A percentile compares a stretch with the other conserved stretches of the same genome.
Conservation (phyloP, 371 early-diverging fungal species). For the Dinochytrium kinnereticum region DNA sequence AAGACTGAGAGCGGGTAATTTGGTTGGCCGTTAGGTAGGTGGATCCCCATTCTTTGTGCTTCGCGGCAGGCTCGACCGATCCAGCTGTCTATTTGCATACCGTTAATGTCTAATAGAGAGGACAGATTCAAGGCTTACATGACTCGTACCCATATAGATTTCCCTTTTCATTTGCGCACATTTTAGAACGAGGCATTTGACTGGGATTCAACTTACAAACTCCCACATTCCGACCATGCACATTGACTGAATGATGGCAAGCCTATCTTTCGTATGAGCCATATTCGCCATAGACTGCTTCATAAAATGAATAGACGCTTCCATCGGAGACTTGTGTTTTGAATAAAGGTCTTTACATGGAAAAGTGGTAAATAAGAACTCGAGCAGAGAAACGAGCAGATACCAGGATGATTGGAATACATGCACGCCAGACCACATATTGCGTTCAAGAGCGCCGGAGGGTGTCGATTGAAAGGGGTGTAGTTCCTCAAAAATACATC, state of each 20-base stretch:
- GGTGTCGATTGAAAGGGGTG: slow-evolving; percentile 11
- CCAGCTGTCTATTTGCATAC: background rate
- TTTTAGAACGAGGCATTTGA: too few species aligned
- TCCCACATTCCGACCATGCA: slow-evolving; percentile 15
- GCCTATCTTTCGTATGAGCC: background rate
- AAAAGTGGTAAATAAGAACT: too few species aligned
- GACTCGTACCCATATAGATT: background rate
- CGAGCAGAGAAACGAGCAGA: background rate
- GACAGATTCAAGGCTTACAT: background rate
- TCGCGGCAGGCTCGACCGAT: slow-evolving; percentile 1
- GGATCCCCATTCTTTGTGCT: background rate
- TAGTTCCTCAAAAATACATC: slow-evolving; percentile 17
- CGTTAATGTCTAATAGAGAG: background rate
- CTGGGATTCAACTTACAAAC: slow-evolving; percentile 14
- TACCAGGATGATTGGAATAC: slow-evolving; percentile 18
- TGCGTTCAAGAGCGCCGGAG: slow-evolving; percentile 15
- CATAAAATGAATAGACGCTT: slow-evolving; percentile 2
- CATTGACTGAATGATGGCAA: background rate
- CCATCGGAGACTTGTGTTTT: background rate
- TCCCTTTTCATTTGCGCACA: background rate
- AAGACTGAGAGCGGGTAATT: background rate
- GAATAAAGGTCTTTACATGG: slow-evolving; percentile 11
- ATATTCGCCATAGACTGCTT: background rate
- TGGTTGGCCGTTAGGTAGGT: background rate
- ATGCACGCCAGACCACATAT: background rate